Base-by-base conservation (phyloP, 1,284 basidiomycete genomes). In the Naganishia sp. region DNA sequence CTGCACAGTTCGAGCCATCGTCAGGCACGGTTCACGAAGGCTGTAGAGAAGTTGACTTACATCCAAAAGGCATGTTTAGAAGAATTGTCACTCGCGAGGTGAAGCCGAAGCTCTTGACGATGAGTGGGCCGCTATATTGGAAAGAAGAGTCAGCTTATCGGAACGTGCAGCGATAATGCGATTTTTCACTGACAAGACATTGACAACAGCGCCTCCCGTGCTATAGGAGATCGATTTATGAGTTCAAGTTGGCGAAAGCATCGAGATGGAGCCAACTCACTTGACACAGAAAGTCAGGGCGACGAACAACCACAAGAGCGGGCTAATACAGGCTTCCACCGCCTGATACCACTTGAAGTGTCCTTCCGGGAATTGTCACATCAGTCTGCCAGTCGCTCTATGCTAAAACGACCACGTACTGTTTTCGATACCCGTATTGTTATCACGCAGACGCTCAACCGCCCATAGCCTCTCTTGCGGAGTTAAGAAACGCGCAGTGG, bases 361-460 rank as follows among this genome's bases (percentile, higher is more conserved):
- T 59, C 70, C 64, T 65, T 45, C 39, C 36, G n/a, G 21, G 25
- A 39, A n/a, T 36, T 10, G 21, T n/a, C 9, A 25, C 42, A n/a
- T 48, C 45, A 65, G 54, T 13, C 16, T 39, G 11, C 45, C 25
- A n/a, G 21, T 23, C 28, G 42, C 13, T 13, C 36, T 39, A 0
- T 39, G 36, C 36, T 39, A 13, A 11, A 31, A 21, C 45, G 28
- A 21, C 45, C 39, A 64, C 63, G 54, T 39, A 65, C 64, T 71
- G 11, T 69, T 69, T 46, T 68, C 71, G 33, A 73, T 71, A 64
- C 76, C 77, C 2, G 74, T 73, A 52, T 79, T 71, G 70, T 80
- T 80, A 68, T 76, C 75, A 23, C 75, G 69, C 6, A 80, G 71
- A 25, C 78, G 72, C 72, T 80, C 77, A 42, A 79, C 73, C 21